Evolutionary conservation across 768 basidiomycete species (phyloP), one percentile per base, ranked within the genome.

Genomic region (Mycena maculata): DNA sequence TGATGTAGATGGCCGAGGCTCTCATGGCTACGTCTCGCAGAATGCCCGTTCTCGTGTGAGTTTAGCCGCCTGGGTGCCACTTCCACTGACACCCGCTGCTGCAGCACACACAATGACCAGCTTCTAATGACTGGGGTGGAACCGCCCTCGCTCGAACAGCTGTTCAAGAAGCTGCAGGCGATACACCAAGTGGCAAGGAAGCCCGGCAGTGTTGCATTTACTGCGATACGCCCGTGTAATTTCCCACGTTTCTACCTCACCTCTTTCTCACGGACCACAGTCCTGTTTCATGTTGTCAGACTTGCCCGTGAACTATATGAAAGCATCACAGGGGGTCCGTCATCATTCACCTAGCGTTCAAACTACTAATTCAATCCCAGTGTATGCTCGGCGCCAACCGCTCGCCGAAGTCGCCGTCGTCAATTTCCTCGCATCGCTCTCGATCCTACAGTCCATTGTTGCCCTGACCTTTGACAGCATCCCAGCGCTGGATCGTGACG

Each of bases 251-350:
- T 30, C 25, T 3, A n/a, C 52, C 27, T 22, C 12, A 7, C 23
- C 41, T 8, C 0, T 53, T 28, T 25, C n/a, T 36, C 7, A 48
- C 16, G 20, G 15, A 65, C 10, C 41, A 10, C 13, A 62, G 60
- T 36, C 11, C 18, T 68, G 39, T 68, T 58, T n/a, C 66, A 62
- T 52, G 56, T 63, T 13, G 52, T 30, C 15, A 8, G 41, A 9
- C 60, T 65, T 27, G 39, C 58, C 15, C 68, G 68, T 28, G 68
- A 69, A 7, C 33, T 69, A 23, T 31, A 69, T 31, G 59, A 65
- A 10, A 57, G 61, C 1, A 50, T 69, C 15, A 41, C 23, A 4
- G 63, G 68, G 44, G 65, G 65, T 67, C 27, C 31, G 15, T 36
- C 36, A 9, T 4, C 1, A 13, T 30, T 33, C n/a, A n/a, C n/a